Percentiles rank a stretch among this genome's conserved stretches.
phyloP scores from a whole-genome alignment of 768 basidiomycete species.

The Lactifluus echinatus region DNA sequence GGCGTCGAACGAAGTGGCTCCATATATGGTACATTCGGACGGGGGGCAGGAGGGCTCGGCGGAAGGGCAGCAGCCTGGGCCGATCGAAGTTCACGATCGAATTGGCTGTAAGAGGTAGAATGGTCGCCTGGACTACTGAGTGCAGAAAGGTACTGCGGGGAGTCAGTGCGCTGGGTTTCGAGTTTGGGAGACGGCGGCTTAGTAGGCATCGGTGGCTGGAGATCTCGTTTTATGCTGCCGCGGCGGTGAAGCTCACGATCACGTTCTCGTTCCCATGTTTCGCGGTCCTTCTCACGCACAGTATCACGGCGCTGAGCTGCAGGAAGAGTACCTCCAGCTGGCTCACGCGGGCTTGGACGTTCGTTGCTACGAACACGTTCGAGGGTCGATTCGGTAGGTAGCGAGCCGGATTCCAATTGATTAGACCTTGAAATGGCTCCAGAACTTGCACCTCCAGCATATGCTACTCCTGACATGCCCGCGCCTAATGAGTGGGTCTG shows the following conservation, averaged over 20 bases:
- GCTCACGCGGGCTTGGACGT: constrained; percentile 15
- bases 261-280: constrained; percentile 11
- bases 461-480: constrained; percentile 18
- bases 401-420: constrained; percentile 14
- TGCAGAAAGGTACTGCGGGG: constrained; percentile 16
- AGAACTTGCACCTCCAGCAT: constrained; percentile 13
- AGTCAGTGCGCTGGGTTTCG: constrained; percentile 12
- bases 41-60: constrained; percentile 11
- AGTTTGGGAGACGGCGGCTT: constrained; percentile 13
- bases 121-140: constrained; percentile 12
- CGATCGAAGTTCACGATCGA: constrained; percentile 16
- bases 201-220: not conserved
- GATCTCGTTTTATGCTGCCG: constrained; percentile 17
- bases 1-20: constrained; percentile 16
- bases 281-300: constrained; percentile 10
- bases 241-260: constrained; percentile 14
- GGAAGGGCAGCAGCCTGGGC: constrained; percentile 12
- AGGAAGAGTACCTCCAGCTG: not conserved
- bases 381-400: constrained; percentile 17
- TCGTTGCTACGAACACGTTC: constrained; percentile 14
- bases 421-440: constrained; percentile 14
- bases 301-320: constrained; percentile 14
- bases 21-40: constrained; percentile 11
- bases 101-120: constrained; percentile 7
- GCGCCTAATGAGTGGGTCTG: constrained; percentile 11